Base-by-base conservation (phyloP, 352 stramenopile genomes). In the Globisporangium paddicum region DNA sequence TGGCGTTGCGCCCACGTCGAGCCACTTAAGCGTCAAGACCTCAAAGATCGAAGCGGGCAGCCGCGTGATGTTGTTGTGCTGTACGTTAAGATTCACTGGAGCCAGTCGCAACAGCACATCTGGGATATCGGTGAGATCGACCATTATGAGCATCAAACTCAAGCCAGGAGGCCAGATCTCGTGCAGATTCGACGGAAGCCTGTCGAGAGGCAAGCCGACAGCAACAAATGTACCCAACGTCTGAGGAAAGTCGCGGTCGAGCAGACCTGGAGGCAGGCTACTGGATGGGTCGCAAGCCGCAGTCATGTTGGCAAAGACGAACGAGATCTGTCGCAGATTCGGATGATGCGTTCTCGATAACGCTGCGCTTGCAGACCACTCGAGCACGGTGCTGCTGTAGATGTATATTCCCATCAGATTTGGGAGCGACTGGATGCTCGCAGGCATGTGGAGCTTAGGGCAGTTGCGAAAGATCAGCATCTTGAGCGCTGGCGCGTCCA, bases 131-230 rank as follows among this genome's bases (percentile, higher is more conserved):
- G 28, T 32, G 3, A 32, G 28, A 6, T 32, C 6, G 28, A 16
- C 16, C 34, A 16, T 40, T 4, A 40, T 40, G 8, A 40, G 34
- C 40, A 5, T 53, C 47, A 2, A 48, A 19, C 2, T 13, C 2
- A 64, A n/a, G 21, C 32, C 26, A 26, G 3, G 21, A 2, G 40
- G 37, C 57, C 62, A 72, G 5, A 42, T 55, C 32, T 62, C 46
- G 18, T 63, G 25, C 0, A 30, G 18, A 48, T 25, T 19, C 23
- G 25, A 28, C 19, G 19, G 19, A 11, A 48, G 8, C 26, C 11
- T 47, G n/a, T 25, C 10, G 7, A 16, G 41, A n/a, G 5, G 7
- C 23, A 47, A 6, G 26, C 21, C 19, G 3, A 4, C 42, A 18
- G 21, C 11, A 53, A 54, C 5, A n/a, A 58, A 1, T 14, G 32